phyloP scores from a whole-genome alignment of 2,329 filamentous ascomycete species.

The Colletotrichum sp. region DNA sequence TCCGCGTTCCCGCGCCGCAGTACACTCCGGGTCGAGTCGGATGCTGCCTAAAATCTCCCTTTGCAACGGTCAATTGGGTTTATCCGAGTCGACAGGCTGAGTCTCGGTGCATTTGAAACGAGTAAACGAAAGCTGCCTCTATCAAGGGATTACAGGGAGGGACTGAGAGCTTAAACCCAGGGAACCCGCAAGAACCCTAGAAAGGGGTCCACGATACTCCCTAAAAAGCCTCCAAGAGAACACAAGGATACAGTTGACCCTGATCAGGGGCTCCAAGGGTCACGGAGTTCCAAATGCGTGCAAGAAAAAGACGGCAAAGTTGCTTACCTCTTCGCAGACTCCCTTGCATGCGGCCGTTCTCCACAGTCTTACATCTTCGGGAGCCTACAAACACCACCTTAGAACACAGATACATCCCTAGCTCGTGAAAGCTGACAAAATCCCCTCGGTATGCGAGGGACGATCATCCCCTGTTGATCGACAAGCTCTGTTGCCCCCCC shows the following conservation, averaged over 20 bases:
- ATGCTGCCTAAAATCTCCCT: not conserved
- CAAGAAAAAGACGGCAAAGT: not conserved
- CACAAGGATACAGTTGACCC: not conserved
- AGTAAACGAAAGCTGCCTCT: not conserved
- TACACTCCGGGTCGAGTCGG: not conserved
- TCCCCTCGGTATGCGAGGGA: constrained; percentile 7
- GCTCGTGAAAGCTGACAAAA: constrained; percentile 4
- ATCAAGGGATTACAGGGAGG: not conserved
- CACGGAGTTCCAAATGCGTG: not conserved
- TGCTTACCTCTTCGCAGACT: not conserved
- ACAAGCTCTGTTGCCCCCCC: not conserved
- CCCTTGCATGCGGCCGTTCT: constrained; percentile 9
- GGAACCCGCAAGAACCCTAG: not conserved
- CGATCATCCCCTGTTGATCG: constrained; percentile 20
- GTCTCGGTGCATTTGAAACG: not conserved
- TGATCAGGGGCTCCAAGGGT: not conserved
- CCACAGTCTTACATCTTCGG: not conserved
- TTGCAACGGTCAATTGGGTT: not conserved
- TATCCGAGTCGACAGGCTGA: not conserved
- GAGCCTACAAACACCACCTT: not conserved
- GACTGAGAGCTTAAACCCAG: not conserved
- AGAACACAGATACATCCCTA: not conserved
- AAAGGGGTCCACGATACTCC: not conserved
- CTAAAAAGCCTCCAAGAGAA: not conserved
- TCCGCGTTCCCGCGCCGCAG: not conserved